phyloP scores from a whole-genome alignment of 768 basidiomycete genomes.

The Tylopilus cervinicoccineus region DNA sequence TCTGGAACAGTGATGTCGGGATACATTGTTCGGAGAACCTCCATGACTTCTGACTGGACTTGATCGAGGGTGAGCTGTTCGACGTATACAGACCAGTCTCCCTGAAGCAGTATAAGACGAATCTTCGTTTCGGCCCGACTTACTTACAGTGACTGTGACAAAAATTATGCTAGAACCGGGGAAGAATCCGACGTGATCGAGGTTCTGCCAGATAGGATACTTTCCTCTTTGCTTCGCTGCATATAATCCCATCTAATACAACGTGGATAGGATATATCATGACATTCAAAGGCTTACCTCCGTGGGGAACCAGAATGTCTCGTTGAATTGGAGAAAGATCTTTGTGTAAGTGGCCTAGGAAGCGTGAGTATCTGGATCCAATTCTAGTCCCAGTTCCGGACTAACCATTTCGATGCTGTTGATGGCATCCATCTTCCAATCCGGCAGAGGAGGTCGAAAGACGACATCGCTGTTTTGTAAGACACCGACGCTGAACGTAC shows the following conservation, averaged over 20 bases:
- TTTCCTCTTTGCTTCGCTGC: slow-evolving; percentile 55
- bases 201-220: slow-evolving; percentile 66
- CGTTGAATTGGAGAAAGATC: slow-evolving; percentile 60
- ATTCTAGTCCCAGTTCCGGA: neutral
- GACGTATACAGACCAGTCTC: slow-evolving; percentile 57
- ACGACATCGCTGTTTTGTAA: slow-evolving; percentile 58
- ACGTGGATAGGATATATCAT: too few species aligned
- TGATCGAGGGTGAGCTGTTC: slow-evolving; percentile 46
- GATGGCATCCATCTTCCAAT: slow-evolving; percentile 64
- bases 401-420: slow-evolving; percentile 57
- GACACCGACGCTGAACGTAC: slow-evolving; percentile 69
- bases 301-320: slow-evolving; percentile 57
- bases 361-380: neutral
- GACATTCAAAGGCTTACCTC: slow-evolving; percentile 24
- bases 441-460: slow-evolving; percentile 53
- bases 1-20: slow-evolving; percentile 50
- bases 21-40: slow-evolving; percentile 57
- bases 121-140: neutral
- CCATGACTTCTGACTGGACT: slow-evolving; percentile 51
- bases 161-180: slow-evolving; percentile 51
- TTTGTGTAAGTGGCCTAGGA: slow-evolving; percentile 58
- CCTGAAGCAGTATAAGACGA: slow-evolving; percentile 33
- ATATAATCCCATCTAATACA: slow-evolving; percentile 42
- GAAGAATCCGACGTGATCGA: slow-evolving; percentile 55
- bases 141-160: slow-evolving; percentile 27